These are phyloP conservation scores for Blumeria graminis DNA, from an alignment of 2,329 filamentous ascomycete genomes.

Conservation along the genomic window DNA sequence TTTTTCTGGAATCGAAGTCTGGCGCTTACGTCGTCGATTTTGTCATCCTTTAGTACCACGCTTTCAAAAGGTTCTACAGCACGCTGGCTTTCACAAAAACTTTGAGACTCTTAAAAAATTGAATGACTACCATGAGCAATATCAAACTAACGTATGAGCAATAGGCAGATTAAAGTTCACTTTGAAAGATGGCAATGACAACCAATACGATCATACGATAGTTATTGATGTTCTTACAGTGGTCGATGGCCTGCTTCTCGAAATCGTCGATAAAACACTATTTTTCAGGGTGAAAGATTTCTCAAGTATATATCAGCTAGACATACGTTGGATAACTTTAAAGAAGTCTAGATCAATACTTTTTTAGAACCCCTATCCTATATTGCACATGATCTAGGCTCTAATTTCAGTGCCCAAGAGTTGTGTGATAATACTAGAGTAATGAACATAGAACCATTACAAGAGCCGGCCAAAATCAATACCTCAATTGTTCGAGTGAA, in stretches of 20 bases:
- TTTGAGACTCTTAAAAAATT: neutral
- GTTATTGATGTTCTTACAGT: conserved; percentile 2
- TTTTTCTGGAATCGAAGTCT: neutral
- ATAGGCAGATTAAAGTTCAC: neutral
- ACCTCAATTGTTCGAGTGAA: neutral
- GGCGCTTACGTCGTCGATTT: neutral
- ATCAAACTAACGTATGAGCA: neutral
- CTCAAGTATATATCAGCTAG: neutral
- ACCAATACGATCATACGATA: conserved; percentile 2
- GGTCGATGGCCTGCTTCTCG: neutral
- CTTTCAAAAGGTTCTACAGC: neutral
- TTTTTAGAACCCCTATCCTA: neutral
- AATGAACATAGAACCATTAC: neutral
- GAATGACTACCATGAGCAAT: neutral
- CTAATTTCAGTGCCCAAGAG: neutral
- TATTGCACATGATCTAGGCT: neutral
- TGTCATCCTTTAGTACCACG: neutral
- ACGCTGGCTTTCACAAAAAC: neutral
- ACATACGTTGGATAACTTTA: neutral
- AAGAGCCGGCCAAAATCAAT: neutral
- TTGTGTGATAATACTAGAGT: neutral
- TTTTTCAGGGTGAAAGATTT: conserved; percentile 1
- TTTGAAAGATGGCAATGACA: neutral
- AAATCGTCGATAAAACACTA: conserved; percentile 2
- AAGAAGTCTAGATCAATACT: neutral